Evolutionary conservation across 2,329 filamentous ascomycete genomes (phyloP), one percentile per base, ranked within the genome.

Genomic region (Aspergillus flavus): DNA sequence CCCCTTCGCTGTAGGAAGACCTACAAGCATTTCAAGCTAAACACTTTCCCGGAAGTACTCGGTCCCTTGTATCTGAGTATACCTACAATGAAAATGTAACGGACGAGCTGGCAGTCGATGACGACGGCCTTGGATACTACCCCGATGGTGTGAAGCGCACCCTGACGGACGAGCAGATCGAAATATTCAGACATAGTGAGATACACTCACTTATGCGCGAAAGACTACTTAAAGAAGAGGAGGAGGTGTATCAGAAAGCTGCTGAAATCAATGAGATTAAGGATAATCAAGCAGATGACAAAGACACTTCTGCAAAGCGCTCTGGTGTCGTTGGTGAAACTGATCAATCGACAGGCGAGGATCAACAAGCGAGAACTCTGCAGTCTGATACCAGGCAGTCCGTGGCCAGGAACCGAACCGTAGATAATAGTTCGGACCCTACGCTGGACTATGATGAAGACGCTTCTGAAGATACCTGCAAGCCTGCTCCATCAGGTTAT

Each of bases 181-280:
- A 87, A 59, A 94, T 97, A 65, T 97, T 97, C 75, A 86, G 94
- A 65, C 92, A 96, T 74, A 94, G 91, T 2, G 94, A 98, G 77
- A 85, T 96, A 26, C 89, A 95, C 72, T 79, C 86, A 14, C 81
- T 96, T 45, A 81, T 91, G 30, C 86, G 87, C 65, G 81, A 84
- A 64, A 75, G 73, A 59, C 73, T 80, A 66, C 63, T 78, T 12
- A 64, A 19, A 19, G 48, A 71, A 60, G 65, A 72, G 52, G 75
- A 65, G 39, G 67, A 73, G n/a, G 69, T 70, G 14, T 64, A 64
- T 30, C 65, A 68, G 21, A 43, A 16, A 21, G 43, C 39, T 26
- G 65, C 67, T 48, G 61, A 68, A 39, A 59, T 67, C 28, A 11
- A 66, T 61, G 58, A 62, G 2, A 12, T 26, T 26, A 21, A 26